These are phyloP conservation scores for Acanthamoeba sp. DNA, from an alignment of 208 protist species.

Conservation along the genomic window DNA sequence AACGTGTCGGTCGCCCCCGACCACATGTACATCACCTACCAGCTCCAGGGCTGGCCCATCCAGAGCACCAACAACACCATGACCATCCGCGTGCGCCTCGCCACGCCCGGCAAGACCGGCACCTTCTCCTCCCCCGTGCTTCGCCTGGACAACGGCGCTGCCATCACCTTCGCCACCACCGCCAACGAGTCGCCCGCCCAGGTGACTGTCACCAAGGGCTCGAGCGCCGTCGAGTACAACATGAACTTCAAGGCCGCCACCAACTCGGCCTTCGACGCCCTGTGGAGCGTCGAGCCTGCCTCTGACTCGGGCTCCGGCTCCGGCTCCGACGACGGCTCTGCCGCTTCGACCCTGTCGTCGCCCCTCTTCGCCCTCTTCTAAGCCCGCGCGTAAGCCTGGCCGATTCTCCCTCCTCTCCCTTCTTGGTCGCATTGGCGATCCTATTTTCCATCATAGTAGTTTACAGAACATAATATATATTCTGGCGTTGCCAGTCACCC, in stretches of 20 bases:
- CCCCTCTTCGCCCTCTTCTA: conserved; percentile 4
- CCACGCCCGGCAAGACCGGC: background rate
- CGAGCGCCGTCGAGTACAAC: background rate
- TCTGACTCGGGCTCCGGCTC: background rate
- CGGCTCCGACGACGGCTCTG: background rate
- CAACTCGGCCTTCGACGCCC: background rate
- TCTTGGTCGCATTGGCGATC: background rate
- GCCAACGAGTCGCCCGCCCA: background rate
- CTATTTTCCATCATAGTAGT: too few relatives aligned
- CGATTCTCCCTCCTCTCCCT: background rate
- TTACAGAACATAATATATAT: too few relatives aligned
- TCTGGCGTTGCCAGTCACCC: too few relatives aligned
- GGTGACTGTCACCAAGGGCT: background rate
- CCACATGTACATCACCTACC: background rate
- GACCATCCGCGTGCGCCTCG: background rate
- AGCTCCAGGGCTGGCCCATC: conserved; percentile 2
- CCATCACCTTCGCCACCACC: background rate
- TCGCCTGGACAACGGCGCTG: background rate
- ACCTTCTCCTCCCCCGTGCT: background rate
- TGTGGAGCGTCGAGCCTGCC: background rate
- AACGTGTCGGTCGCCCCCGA: background rate
- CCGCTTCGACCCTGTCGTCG: background rate
- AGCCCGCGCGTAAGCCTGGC: too few relatives aligned
- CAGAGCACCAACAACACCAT: background rate
- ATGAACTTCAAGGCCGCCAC: background rate